Percentiles rank a stretch among this genome's conserved stretches.
These are phyloP conservation scores for Scolecobasidium constrictum DNA, from an alignment of 2,329 filamentous ascomycete species.

Conservation along the genomic window DNA sequence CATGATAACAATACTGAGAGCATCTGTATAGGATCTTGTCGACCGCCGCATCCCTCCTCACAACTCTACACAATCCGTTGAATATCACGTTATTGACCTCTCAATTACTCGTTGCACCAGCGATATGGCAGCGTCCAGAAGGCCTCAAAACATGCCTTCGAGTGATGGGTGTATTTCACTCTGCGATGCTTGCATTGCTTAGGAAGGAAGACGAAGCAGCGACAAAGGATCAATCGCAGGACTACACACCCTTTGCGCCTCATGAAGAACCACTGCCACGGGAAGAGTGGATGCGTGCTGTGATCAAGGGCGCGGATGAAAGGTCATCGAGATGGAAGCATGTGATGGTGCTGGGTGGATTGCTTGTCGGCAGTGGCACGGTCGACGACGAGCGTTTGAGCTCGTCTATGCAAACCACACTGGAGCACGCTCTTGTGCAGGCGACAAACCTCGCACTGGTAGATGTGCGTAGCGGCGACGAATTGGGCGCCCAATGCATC, in stretches of 20 bases:
- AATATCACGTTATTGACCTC: constrained; percentile 64
- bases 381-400: constrained; percentile 50
- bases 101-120: constrained; percentile 59
- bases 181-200: constrained; percentile 42
- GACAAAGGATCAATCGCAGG: constrained; percentile 9
- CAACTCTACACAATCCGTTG: constrained; percentile 60
- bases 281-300: constrained; percentile 48
- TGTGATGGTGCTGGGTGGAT: constrained; percentile 65
- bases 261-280: constrained; percentile 29
- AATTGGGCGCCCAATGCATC: constrained; percentile 38
- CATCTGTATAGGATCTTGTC: constrained; percentile 38
- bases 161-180: constrained; percentile 61
- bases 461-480: constrained; percentile 42
- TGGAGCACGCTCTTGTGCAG: constrained; percentile 63
- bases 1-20: constrained; percentile 11
- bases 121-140: constrained; percentile 50
- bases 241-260: constrained; percentile 8
- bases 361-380: constrained; percentile 65
- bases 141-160: constrained; percentile 53
- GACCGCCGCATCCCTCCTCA: constrained; percentile 56
- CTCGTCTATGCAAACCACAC: constrained; percentile 47
- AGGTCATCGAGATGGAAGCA: constrained; percentile 68
- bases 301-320: constrained; percentile 49
- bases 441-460: constrained; percentile 66
- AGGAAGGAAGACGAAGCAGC: constrained; percentile 10